These are phyloP conservation scores for Lachancea kluyveri DNA, from an alignment of 805 yeast species.

Conservation along the genomic window DNA sequence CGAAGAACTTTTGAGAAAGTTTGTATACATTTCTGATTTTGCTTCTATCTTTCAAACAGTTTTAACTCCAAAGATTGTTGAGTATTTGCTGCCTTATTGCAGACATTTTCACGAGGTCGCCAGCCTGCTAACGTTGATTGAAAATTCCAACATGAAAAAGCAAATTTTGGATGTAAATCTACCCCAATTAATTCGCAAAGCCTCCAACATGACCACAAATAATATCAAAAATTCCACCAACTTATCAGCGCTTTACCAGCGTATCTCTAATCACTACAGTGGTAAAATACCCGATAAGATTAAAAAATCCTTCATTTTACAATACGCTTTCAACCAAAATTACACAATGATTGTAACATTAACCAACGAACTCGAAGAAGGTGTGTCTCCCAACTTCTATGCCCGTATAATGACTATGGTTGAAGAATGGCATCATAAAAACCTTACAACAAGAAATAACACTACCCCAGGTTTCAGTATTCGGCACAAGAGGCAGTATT, in stretches of 20 bases:
- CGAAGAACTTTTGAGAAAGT: conserved; percentile 10
- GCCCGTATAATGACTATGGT: conserved; percentile 6
- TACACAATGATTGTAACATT: conserved; percentile 13
- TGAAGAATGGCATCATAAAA: background rate
- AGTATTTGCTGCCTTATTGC: conserved; percentile 17
- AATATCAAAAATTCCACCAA: conserved; percentile 10
- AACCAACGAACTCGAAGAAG: conserved; percentile 3
- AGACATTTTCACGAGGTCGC: conserved; percentile 18
- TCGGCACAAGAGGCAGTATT: conserved; percentile 5
- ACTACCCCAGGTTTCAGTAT: conserved; percentile 6
- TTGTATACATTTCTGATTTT: conserved; percentile 19
- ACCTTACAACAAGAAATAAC: conserved; percentile 1
- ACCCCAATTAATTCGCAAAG: conserved; percentile 10
- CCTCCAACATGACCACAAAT: conserved; percentile 8
- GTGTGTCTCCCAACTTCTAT: conserved; percentile 5
- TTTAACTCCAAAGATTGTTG: conserved; percentile 10
- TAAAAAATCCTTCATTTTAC: conserved; percentile 7
- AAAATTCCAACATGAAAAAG: conserved; percentile 8
- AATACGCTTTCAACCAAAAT: conserved; percentile 11
- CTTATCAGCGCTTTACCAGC: conserved; percentile 10
- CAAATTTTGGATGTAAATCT: conserved; percentile 11
- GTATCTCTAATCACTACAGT: conserved; percentile 6
- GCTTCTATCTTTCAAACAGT: conserved; percentile 14
- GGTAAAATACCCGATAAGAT: conserved; percentile 9
- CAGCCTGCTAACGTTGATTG: conserved; percentile 13